phyloP scores from a whole-genome alignment of 305 asterid species.

The Plantago lanceolata region DNA sequence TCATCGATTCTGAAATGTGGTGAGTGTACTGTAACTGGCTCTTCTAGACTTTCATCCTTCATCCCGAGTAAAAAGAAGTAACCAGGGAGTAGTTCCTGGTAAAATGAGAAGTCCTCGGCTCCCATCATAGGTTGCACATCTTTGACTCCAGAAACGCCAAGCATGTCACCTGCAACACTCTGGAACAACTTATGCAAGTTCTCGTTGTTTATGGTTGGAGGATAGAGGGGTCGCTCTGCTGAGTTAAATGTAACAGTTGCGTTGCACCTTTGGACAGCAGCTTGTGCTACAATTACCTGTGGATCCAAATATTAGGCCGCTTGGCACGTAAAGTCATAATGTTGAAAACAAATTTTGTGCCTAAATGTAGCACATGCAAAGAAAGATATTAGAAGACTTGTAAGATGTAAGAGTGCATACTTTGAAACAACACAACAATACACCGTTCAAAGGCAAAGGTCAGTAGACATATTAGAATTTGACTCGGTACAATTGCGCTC shows the following conservation, averaged over 20 bases:
- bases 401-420: no score
- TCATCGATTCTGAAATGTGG: conserved; percentile 59
- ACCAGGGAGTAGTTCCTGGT: conserved; percentile 70
- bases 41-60: conserved; percentile 47
- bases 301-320: neutral
- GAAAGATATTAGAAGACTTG: no score
- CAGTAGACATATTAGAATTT: no score
- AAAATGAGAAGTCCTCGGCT: conserved; percentile 79
- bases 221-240: conserved; percentile 45
- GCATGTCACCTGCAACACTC: conserved; percentile 61
- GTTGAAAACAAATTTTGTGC: no score
- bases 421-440: no score
- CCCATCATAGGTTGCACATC: conserved; percentile 70
- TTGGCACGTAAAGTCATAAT: no score
- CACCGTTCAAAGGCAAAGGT: no score
- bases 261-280: conserved; percentile 88
- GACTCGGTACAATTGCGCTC: no score
- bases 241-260: conserved; percentile 55
- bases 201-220: conserved; percentile 61
- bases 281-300: conserved; percentile 79
- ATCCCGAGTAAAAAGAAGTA: conserved; percentile 68
- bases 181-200: conserved; percentile 51
- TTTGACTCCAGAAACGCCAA: conserved; percentile 45
- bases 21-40: conserved; percentile 48
- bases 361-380: neutral